Evolutionary conservation across 257 asterid species (phyloP), one percentile per base, ranked within the genome.

Genomic region (Coffea eugenioides): DNA sequence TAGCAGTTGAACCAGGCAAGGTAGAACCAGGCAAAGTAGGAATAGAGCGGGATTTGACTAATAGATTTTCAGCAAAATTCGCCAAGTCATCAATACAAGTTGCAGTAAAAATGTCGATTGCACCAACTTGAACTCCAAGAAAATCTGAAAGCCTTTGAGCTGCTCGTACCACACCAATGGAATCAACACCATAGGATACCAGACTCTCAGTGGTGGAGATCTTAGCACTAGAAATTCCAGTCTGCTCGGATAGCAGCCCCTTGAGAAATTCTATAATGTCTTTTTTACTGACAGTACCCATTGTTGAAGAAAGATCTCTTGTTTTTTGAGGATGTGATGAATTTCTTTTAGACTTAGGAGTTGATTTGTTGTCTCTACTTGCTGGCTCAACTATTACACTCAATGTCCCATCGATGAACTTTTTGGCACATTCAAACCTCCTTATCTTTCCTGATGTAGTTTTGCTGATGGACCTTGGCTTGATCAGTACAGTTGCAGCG

Each of bases 151-250:
- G 94, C 90, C 86, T 93, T 79, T 93, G 97, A 75, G 97, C 97
- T 72, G 97, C 97, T 83, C 94, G 85, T 51, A 93, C 97, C 68
- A 93, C 97, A 23, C 97, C 97, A 77, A 93, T 93, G 27, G 97
- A 93, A 84, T 93, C 97, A 67, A 93, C 85, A 31, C 97, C 97
- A 80, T 93, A 93, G 51, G 92, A 80, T 39, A 79, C 82, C 77
- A 93, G 89, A 80, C 84, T 93, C 5, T 83, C 94, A 49, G 87
- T 87, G 15, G 89, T 84, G 27, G 95, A 88, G 77, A 93, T 91
- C 75, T 88, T 89, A 84, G 86, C 74, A 51, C 81, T 48, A 8
- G 89, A 84, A 82, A 90, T 80, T 54, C 92, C 89, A 23, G 95
- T 85, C 67, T 90, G 93, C 85, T 93, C 97, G 0, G 93, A 90